Evolutionary conservation across 2,329 filamentous ascomycete genomes (phyloP).

Genomic region (Aureobasidium lini): DNA sequence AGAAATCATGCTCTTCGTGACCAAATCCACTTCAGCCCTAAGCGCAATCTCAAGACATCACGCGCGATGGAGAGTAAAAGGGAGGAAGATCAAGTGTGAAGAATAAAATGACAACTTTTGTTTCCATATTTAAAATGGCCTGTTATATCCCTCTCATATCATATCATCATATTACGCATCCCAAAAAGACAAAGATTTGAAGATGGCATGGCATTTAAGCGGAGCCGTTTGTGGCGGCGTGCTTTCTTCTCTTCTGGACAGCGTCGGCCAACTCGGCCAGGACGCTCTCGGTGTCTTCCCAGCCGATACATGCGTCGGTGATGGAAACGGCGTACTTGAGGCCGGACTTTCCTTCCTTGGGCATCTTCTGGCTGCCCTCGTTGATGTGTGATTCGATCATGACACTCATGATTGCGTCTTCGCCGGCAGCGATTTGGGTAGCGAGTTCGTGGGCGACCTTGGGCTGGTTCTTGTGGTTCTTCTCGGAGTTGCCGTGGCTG

Average conservation of each 20-base stretch:
- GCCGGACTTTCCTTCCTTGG: conserved; percentile 72
- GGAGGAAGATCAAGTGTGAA: too few species aligned
- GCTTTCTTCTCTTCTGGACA: conserved; percentile 64
- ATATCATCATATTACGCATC: not conserved
- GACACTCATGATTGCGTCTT: conserved; percentile 85
- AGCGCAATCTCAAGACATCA: too few species aligned
- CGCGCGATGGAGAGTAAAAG: too few species aligned
- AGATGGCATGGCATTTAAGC: not conserved
- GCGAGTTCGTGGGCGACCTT: conserved; percentile 78
- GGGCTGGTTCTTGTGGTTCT: conserved; percentile 96
- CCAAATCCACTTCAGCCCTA: too few species aligned
- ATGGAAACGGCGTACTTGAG: conserved; percentile 94
- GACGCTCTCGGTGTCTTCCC: conserved; percentile 78
- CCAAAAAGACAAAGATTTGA: not conserved
- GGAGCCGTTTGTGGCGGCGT: conserved; percentile 9
- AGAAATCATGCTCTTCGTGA: too few species aligned
- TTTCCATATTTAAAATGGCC: not conserved
- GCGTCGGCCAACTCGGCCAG: conserved; percentile 72
- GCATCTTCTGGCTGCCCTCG: conserved; percentile 87
- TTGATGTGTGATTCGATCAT: conserved; percentile 99
- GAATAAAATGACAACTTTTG: conserved; percentile 7
- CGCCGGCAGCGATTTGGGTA: conserved; percentile 76
- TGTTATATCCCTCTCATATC: not conserved
- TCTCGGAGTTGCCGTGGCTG: conserved; percentile 80
- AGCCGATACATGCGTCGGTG: conserved; percentile 93